Evolutionary conservation across 495 filamentous ascomycete species (phyloP).

Genomic region (Halenospora varia): DNA sequence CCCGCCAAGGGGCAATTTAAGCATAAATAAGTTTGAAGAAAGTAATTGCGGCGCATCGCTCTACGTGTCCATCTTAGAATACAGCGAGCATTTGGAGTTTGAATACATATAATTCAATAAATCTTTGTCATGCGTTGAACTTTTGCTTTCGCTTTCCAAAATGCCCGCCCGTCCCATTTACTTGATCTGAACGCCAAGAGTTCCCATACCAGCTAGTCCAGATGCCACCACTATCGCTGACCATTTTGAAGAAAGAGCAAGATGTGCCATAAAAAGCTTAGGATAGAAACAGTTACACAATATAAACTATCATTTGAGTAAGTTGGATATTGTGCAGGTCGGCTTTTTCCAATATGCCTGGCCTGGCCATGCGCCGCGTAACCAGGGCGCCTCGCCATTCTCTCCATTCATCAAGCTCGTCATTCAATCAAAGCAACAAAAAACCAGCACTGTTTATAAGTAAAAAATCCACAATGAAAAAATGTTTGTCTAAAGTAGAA

Average conservation of each 20-base stretch:
- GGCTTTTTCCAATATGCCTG: too few relatives aligned
- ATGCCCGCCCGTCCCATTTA: not conserved
- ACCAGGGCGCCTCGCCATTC: too few relatives aligned
- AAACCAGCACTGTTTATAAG: not conserved
- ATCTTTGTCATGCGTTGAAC: not conserved
- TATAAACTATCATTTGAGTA: not conserved
- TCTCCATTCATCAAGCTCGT: not conserved
- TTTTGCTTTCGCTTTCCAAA: not conserved
- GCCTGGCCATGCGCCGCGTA: too few relatives aligned
- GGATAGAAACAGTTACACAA: not conserved
- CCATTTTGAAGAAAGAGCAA: not conserved
- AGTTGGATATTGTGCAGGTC: not conserved
- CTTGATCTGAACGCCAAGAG: constrained; percentile 10
- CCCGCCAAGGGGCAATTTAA: not conserved
- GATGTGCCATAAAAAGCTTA: not conserved
- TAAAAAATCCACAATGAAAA: not conserved
- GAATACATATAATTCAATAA: not conserved
- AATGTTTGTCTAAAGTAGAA: not conserved
- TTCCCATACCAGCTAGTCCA: constrained; percentile 13
- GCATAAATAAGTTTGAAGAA: not conserved
- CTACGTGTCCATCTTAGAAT: not conserved
- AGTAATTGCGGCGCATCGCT: not conserved
- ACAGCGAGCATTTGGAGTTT: not conserved
- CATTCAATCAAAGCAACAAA: not conserved
- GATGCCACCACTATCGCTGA: constrained; percentile 1